Base-by-base conservation (phyloP, 1,284 basidiomycete species). In the Heterobasidion irregulare region DNA sequence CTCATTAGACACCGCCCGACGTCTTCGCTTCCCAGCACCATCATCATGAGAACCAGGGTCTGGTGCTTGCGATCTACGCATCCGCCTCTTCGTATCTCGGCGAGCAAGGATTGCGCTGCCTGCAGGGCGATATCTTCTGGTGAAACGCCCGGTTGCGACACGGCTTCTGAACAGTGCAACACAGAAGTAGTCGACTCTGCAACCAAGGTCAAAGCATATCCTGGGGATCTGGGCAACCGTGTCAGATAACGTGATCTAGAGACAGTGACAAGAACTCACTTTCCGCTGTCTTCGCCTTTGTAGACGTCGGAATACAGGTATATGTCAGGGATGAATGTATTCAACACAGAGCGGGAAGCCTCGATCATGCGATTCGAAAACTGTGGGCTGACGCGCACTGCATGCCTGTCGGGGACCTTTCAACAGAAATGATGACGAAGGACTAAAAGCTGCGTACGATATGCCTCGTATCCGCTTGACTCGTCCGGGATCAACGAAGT, bases 251-350 rank as follows among this genome's bases (percentile, higher is more conserved):
- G 6, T 26, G 34, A 16, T 16, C 36, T 16, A 32, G 41, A 13
- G 33, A 52, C 19, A 6, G 16, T 15, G 74, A 19, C 12, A 8
- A 19, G 46, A 47, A 10, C 89, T 60, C 61, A 91, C 91, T 94
- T 97, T 69, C 97, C 97, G 60, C 92, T 93, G 59, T 99, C 97
- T 26, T 94, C 92, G 8, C 95, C 95, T 67, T 97, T 94, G 73
- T 98, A 99, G 12, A 98, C 94, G 64, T 99, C 97, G 1, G 97
- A 97, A 68, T 98, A 97, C 33, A 99, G 82, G 70, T 99, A 98
- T 34, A 98, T 92, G 67, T 99, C 97, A 32, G 96, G 96, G 58
- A 99, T 97, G 70, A 92, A 98, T 4, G 95, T 86, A 66, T 98
- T 98, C 41, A 99, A 78, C 26, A 99, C 79, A 2, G 90, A 91